Conservation (phyloP, 2,329 filamentous ascomycete genomes). For the Furcasterigmium sp. region DNA sequence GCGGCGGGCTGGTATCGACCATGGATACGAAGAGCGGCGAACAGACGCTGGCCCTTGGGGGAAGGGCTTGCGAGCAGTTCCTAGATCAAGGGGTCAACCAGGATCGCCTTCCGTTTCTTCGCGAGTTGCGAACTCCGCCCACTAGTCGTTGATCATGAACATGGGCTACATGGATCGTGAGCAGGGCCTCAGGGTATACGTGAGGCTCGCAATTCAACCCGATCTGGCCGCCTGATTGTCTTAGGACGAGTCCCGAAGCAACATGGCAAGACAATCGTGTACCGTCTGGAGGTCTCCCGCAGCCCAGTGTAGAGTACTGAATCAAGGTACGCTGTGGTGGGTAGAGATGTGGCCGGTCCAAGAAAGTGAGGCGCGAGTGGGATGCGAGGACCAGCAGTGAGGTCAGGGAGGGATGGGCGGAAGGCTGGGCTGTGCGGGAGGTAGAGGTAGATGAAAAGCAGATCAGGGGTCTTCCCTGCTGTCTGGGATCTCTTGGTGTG, state of each 20-base stretch:
- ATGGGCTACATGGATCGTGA: background rate
- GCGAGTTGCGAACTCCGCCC: background rate
- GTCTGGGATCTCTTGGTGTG: slow-evolving; percentile 1
- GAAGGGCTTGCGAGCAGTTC: background rate
- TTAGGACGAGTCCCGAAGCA: too few species aligned
- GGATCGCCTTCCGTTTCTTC: too few species aligned
- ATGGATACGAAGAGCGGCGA: background rate
- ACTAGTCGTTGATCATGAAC: background rate
- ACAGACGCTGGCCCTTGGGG: background rate
- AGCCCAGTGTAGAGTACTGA: background rate
- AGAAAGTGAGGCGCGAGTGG: background rate
- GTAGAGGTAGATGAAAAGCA: background rate
- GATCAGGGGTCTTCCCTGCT: slow-evolving; percentile 2
- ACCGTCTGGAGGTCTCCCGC: background rate
- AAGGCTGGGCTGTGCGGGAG: too few species aligned
- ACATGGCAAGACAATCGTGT: background rate
- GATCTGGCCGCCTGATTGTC: too few species aligned
- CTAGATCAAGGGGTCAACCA: background rate
- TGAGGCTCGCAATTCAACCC: too few species aligned
- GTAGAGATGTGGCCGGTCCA: background rate
- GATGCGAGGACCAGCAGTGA: too few species aligned
- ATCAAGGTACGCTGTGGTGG: background rate
- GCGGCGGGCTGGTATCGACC: too few species aligned
- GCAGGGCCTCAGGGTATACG: too few species aligned
- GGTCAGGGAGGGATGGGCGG: background rate